Conservation (phyloP, 805 yeast species). For the Monosporozyma unispora region DNA sequence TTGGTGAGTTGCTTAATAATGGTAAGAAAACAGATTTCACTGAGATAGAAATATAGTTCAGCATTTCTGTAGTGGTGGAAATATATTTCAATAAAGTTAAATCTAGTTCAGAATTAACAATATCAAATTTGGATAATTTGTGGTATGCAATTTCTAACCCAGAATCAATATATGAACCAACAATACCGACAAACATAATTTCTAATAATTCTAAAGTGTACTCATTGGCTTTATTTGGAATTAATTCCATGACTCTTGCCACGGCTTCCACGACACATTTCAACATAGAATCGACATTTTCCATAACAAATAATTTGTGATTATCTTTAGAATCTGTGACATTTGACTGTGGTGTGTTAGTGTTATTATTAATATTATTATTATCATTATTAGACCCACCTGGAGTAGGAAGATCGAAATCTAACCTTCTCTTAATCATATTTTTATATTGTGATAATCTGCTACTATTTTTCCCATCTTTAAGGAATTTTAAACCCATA, state of each 20-base stretch:
- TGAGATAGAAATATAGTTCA: conserved; percentile 60
- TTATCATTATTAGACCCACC: background rate
- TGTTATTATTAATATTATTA: too few relatives aligned
- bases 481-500: background rate
- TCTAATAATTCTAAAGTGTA: conserved; percentile 61
- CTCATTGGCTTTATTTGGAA: conserved; percentile 52
- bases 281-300: conserved; percentile 51
- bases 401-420: conserved; percentile 11
- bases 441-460: conserved; percentile 45
- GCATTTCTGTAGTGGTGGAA: conserved; percentile 46
- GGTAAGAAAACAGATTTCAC: conserved; percentile 71
- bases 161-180: conserved; percentile 63
- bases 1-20: conserved; percentile 52
- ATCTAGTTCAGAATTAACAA: conserved; percentile 27
- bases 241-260: conserved; percentile 65
- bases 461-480: conserved; percentile 15
- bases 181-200: conserved; percentile 57
- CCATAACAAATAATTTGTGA: conserved; percentile 26
- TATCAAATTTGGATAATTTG: conserved; percentile 33
- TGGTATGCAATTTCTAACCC: conserved; percentile 65
- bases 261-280: conserved; percentile 69
- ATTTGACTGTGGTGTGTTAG: background rate
- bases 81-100: conserved; percentile 43
- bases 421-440: conserved; percentile 47
- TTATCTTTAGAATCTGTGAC: background rate